Base-by-base conservation (phyloP, 1,284 basidiomycete genomes). In the Neonothopanus nambi region DNA sequence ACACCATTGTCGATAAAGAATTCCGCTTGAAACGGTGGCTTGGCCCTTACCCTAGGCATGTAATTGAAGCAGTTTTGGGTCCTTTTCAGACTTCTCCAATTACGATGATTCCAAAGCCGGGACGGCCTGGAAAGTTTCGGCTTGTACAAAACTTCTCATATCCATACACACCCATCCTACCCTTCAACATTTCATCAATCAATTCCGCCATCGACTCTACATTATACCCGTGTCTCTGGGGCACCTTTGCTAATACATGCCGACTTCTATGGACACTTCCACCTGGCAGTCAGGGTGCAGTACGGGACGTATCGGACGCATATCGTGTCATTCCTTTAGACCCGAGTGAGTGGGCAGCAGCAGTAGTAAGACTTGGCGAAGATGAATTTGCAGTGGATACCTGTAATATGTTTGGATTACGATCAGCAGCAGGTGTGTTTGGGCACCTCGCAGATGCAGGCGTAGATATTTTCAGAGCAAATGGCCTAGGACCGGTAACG, bases 401-500 rank as follows among this genome's bases (percentile, higher is more conserved):
- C 0, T 57, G 54, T 15, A 52, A 53, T 0, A 61, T 60, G 5
- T 77, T 79, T 46, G 69, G 75, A 0, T 56, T 68, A 0, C 11
- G 57, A 0, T 66, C 72, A 0, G 65, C 65, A 0, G 62, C 61
- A 0, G 70, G 76, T 0, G 35, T 66, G 0, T 76, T 70, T 52
- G 21, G 12, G 6, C 24, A 26, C 20, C 24, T 23, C 17, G 33
- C 42, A n/a, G 11, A 28, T 24, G 39, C 21, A 11, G 61, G 63
- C 0, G 9, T 58, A 0, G 68, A 73, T 24, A 63, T 78, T 1
- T 54, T 73, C 20, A 39, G 61, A 0, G 12, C 20, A 0, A 1
- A 28, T 0, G 71, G 73, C 0, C 62, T 77, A 1, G 67, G 70
- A 0, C 74, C 72, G 0, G 39, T 76, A 0, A 47, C 61, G 0